These are phyloP conservation scores for Globisporangium perplexum DNA, from an alignment of 352 stramenopile genomes.

Conservation along the genomic window DNA sequence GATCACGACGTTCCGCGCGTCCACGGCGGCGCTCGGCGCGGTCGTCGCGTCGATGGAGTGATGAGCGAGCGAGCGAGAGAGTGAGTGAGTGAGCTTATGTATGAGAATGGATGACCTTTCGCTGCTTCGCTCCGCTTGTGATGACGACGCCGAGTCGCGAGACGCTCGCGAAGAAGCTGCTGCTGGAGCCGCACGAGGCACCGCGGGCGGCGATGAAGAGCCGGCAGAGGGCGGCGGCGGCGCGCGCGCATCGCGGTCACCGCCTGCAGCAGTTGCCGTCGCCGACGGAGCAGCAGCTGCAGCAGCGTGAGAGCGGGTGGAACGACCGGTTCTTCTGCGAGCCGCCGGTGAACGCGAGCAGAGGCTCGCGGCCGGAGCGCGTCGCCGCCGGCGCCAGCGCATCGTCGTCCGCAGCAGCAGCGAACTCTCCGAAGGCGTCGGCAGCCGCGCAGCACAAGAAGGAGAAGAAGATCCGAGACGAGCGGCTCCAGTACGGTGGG, in stretches of 20 bases:
- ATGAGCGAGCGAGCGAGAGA: too few relatives aligned
- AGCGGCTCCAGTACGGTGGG: slow-evolving; percentile 52
- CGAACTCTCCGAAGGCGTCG: slow-evolving; percentile 17
- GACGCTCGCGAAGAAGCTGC: too few relatives aligned
- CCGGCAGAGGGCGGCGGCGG: slow-evolving; percentile 8
- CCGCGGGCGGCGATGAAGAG: too few relatives aligned
- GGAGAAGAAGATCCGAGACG: slow-evolving; percentile 46
- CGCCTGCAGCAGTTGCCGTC: slow-evolving; percentile 35
- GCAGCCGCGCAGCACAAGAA: slow-evolving; percentile 15
- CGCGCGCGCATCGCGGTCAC: slow-evolving; percentile 20
- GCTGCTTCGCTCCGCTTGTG: too few relatives aligned
- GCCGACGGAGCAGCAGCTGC: slow-evolving; percentile 41
- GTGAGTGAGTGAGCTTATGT: too few relatives aligned
- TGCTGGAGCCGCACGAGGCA: too few relatives aligned
- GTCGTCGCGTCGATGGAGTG: slow-evolving; percentile 63
- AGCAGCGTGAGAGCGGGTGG: slow-evolving; percentile 63
- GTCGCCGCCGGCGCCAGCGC: too few relatives aligned
- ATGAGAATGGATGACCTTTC: too few relatives aligned
- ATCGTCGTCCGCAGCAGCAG: neutral
- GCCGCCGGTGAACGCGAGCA: slow-evolving; percentile 41
- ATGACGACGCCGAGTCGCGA: too few relatives aligned
- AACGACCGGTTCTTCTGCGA: slow-evolving; percentile 69
- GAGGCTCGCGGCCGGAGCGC: slow-evolving; percentile 23
- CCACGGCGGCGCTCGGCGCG: slow-evolving; percentile 57
- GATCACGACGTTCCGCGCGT: slow-evolving; percentile 66